A percentile compares a stretch with the other conserved stretches of the same genome.
Evolutionary conservation across 352 stramenopile genomes (phyloP).

Genomic region (Pythium volutum): DNA sequence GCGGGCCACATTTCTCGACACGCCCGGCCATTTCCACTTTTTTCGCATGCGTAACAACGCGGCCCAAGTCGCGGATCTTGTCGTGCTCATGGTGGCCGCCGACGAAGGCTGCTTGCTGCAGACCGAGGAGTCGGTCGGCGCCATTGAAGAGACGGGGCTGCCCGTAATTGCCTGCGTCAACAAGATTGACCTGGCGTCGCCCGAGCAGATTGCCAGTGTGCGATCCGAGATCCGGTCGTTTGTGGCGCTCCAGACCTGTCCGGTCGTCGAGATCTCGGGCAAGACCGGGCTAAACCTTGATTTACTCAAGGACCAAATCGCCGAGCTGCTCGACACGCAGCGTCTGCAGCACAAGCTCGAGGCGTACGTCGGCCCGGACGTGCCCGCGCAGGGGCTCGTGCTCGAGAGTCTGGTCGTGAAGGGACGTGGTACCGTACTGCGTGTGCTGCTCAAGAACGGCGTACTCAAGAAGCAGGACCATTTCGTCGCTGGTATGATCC

Average conservation of each 20-base stretch:
- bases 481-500: constrained; percentile 86
- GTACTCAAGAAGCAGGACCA: constrained; percentile 63
- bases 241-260: constrained; percentile 71
- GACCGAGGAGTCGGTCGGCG: constrained; percentile 96
- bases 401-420: constrained; percentile 70
- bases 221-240: constrained; percentile 66
- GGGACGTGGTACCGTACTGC: constrained; percentile 64
- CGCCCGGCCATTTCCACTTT: constrained; percentile 99
- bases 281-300: constrained; percentile 57
- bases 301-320: constrained; percentile 41
- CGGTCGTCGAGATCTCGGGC: constrained; percentile 77
- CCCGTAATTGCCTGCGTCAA: constrained; percentile 83
- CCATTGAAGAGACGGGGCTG: constrained; percentile 73
- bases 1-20: constrained; percentile 97
- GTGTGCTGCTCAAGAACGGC: constrained; percentile 70
- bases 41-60: constrained; percentile 97
- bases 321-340: constrained; percentile 32
- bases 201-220: constrained; percentile 41
- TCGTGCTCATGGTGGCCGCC: constrained; percentile 96
- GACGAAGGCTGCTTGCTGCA: constrained; percentile 99
- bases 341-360: constrained; percentile 33
- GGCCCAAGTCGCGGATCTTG: constrained; percentile 97
- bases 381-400: constrained; percentile 56
- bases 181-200: constrained; percentile 74
- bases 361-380: constrained; percentile 35